Evolutionary conservation across 2,329 filamentous ascomycete species (phyloP).

Genomic region (Colletotrichum sidae): DNA sequence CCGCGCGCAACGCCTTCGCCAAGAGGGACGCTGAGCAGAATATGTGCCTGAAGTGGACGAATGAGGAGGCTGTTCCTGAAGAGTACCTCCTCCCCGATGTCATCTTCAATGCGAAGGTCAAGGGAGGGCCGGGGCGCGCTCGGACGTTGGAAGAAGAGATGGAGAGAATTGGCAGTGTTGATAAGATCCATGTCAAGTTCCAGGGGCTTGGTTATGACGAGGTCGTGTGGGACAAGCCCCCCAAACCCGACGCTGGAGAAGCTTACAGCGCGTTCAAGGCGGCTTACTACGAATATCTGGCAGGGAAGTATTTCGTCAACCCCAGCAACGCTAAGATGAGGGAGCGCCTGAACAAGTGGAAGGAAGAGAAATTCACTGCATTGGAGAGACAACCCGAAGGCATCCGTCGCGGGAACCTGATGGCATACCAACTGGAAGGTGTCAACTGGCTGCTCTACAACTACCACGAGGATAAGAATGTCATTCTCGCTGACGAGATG

Average conservation of each 20-base stretch:
- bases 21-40: slow-evolving; percentile 72
- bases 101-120: slow-evolving; percentile 74
- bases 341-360: slow-evolving; percentile 75
- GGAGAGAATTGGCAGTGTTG: slow-evolving; percentile 77
- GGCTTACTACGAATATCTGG: slow-evolving; percentile 89
- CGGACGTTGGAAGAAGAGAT: slow-evolving; percentile 69
- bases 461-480: slow-evolving; percentile 84
- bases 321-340: slow-evolving; percentile 70
- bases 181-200: slow-evolving; percentile 86
- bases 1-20: slow-evolving; percentile 80
- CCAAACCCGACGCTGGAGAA: slow-evolving; percentile 70
- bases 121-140: slow-evolving; percentile 43
- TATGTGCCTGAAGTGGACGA: slow-evolving; percentile 70
- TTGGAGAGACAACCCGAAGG: slow-evolving; percentile 78
- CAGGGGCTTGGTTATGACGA: slow-evolving; percentile 93
- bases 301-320: slow-evolving; percentile 76
- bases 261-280: slow-evolving; percentile 83
- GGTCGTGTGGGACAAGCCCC: slow-evolving; percentile 88
- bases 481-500: slow-evolving; percentile 97
- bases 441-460: slow-evolving; percentile 96
- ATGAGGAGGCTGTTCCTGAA: slow-evolving; percentile 85
- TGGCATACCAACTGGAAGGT: slow-evolving; percentile 93
- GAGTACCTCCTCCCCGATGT: slow-evolving; percentile 89
- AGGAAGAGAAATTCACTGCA: slow-evolving; percentile 74
- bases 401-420: slow-evolving; percentile 82